These are phyloP conservation scores for Comarum palustre DNA, from an alignment of 306 rosid genomes.

Conservation along the genomic window DNA sequence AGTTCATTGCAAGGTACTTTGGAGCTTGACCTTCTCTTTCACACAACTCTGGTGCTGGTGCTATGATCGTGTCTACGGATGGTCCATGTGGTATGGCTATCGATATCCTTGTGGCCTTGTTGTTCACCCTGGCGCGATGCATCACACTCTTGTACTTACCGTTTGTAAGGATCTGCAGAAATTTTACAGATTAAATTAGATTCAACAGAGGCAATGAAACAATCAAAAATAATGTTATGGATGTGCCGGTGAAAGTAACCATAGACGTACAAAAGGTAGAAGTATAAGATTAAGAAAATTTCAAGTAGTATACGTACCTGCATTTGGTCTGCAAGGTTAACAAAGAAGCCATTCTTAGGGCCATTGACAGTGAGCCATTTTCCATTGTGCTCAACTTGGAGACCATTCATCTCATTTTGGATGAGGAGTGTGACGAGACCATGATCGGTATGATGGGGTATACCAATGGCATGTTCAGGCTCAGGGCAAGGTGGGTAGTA, in stretches of 20 bases:
- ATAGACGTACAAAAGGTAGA: too few species aligned
- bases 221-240: too few species aligned
- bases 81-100: conserved; percentile 46
- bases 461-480: conserved; percentile 28
- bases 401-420: conserved; percentile 29
- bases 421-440: conserved; percentile 21
- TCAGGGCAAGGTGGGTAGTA: conserved; percentile 35
- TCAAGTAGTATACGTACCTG: not conserved
- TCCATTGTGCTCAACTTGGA: conserved; percentile 28
- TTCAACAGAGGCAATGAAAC: too few species aligned
- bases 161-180: conserved; percentile 37
- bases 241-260: too few species aligned
- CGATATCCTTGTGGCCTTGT: conserved; percentile 46
- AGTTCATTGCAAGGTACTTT: conserved; percentile 39
- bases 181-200: too few species aligned
- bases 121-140: conserved; percentile 46
- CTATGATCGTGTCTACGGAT: conserved; percentile 41
- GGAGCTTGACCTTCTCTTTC: conserved; percentile 33
- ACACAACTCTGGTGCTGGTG: conserved; percentile 42
- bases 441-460: conserved; percentile 29
- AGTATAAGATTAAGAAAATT: too few species aligned
- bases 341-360: conserved; percentile 24
- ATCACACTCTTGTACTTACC: conserved; percentile 51
- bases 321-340: conserved; percentile 25
- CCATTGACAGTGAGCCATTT: conserved; percentile 26